Conservation (phyloP, 345 rosid genomes). For the Anastatica hierochuntica region DNA sequence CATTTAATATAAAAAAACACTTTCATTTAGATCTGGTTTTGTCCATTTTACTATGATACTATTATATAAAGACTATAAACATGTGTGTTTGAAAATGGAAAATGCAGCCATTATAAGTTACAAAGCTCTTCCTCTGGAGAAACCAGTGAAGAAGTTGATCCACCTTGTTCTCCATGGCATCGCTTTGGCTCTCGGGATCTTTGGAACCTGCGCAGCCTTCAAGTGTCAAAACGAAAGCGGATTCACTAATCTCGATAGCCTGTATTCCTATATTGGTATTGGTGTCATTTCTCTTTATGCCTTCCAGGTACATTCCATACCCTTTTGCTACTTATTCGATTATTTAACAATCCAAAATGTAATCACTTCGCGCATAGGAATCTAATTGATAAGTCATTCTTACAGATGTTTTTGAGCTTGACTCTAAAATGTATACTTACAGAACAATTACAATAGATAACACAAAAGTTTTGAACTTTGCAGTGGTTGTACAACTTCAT, state of each 20-base stretch:
- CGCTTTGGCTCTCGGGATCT: slow-evolving; percentile 65
- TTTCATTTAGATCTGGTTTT: too few relatives aligned
- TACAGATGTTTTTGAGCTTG: too few relatives aligned
- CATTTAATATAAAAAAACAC: background rate
- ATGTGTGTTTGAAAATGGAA: background rate
- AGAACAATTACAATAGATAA: too few relatives aligned
- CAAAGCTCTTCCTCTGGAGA: slow-evolving; percentile 57
- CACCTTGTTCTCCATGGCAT: slow-evolving; percentile 76
- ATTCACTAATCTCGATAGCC: slow-evolving; percentile 76
- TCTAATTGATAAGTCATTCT: too few relatives aligned
- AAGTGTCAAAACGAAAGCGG: slow-evolving; percentile 74
- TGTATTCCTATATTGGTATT: slow-evolving; percentile 95
- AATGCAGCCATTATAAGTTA: slow-evolving; percentile 71
- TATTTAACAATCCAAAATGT: too few relatives aligned
- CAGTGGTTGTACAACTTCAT: slow-evolving; percentile 88
- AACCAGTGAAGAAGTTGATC: slow-evolving; percentile 65
- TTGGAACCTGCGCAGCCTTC: slow-evolving; percentile 75
- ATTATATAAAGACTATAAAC: background rate
- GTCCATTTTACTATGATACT: too few relatives aligned
- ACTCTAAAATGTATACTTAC: background rate
- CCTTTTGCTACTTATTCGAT: background rate
- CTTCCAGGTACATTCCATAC: slow-evolving; percentile 55
- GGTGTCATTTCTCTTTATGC: slow-evolving; percentile 64
- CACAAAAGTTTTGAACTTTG: slow-evolving; percentile 3
- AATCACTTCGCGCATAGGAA: too few relatives aligned